These are phyloP conservation scores for Pichia cephalocereana DNA, from an alignment of 805 yeast species.

Conservation along the genomic window DNA sequence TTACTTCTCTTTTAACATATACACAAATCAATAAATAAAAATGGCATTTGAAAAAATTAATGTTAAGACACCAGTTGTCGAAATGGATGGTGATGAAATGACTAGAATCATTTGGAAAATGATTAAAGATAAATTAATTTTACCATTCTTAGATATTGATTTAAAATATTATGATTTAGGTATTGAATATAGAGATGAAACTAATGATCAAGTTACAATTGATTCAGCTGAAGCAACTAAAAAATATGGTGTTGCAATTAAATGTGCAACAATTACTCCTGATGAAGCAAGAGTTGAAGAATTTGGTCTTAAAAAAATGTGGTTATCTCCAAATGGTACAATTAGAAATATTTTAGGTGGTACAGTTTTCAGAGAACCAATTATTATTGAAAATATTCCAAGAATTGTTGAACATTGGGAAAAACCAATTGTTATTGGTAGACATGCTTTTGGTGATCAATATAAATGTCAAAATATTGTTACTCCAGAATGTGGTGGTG, in stretches of 20 bases:
- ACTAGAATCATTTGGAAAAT: conserved; percentile 93
- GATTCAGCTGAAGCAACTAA: conserved; percentile 88
- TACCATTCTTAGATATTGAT: conserved; percentile 80
- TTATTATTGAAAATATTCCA: conserved; percentile 79
- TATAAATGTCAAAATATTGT: conserved; percentile 87
- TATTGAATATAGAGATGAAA: conserved; percentile 75
- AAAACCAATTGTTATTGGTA: conserved; percentile 90
- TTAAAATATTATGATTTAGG: conserved; percentile 89
- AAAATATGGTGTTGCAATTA: conserved; percentile 86
- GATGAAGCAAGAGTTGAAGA: conserved; percentile 93
- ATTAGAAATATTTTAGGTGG: conserved; percentile 94
- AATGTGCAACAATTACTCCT: conserved; percentile 98
- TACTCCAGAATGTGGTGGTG: conserved; percentile 68
- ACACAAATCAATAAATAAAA: background rate
- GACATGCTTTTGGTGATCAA: conserved; percentile 97
- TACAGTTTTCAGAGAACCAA: conserved; percentile 95
- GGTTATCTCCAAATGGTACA: conserved; percentile 97
- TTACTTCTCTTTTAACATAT: too few relatives aligned
- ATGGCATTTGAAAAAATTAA: conserved; percentile 44
- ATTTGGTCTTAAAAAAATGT: conserved; percentile 87
- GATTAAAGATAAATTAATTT: conserved; percentile 77
- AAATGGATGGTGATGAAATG: conserved; percentile 97
- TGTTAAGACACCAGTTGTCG: conserved; percentile 86
- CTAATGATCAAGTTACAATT: conserved; percentile 78
- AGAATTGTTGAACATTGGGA: conserved; percentile 88